Percentiles rank a stretch among this genome's conserved stretches.
These are phyloP conservation scores for Lactuca saligna DNA, from an alignment of 129 eudicot genomes.

Conservation along the genomic window DNA sequence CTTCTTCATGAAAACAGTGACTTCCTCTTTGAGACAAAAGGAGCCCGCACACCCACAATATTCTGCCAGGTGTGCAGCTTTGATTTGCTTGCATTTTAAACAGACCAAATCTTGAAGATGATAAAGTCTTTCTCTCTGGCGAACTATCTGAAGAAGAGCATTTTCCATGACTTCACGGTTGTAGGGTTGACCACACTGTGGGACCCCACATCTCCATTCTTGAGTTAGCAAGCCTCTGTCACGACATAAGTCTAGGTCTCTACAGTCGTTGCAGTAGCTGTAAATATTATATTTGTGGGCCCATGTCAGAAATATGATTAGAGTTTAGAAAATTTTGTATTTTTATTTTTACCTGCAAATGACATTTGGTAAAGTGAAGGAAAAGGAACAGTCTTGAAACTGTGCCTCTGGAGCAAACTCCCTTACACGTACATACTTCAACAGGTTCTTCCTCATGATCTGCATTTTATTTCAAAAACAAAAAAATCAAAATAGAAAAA, in stretches of 20 bases:
- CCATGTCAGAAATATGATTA: no score
- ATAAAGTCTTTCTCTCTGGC: constrained; percentile 93
- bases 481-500: constrained; percentile 1
- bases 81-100: constrained; percentile 76
- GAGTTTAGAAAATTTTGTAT: no score
- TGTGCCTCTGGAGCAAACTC: constrained; percentile 99
- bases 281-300: neutral
- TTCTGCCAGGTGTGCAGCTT: constrained; percentile 83
- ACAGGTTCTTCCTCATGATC: constrained; percentile 81
- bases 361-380: constrained; percentile 79
- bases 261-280: constrained; percentile 95
- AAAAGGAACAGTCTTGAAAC: constrained; percentile 42
- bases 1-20: constrained; percentile 54
- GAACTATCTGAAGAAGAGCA: constrained; percentile 69
- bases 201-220: constrained; percentile 84
- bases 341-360: constrained; percentile 75
- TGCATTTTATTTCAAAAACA: constrained; percentile 30
- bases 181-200: constrained; percentile 94
- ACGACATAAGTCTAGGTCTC: constrained; percentile 82
- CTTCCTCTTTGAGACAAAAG: constrained; percentile 67
- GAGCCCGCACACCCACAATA: constrained; percentile 91
- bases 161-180: constrained; percentile 89
- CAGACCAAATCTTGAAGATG: constrained; percentile 95
- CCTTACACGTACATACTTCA: constrained; percentile 59
- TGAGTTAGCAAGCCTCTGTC: constrained; percentile 64